phyloP scores from a whole-genome alignment of 139 green algal genomes.

The Diplosphaera chodatii region DNA sequence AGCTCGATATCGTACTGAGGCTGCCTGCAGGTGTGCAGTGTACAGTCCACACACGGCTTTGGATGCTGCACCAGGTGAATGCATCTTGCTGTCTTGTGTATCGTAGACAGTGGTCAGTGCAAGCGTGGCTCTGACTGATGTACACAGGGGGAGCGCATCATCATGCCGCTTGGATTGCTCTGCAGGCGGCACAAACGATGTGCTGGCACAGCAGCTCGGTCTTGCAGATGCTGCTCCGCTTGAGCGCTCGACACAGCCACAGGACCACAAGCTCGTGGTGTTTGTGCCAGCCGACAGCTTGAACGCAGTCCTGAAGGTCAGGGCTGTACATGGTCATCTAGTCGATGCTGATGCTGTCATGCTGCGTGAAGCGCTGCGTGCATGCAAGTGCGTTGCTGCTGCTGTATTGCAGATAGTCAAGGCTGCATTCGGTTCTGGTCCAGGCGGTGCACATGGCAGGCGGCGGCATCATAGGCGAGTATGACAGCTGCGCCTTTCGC shows the following conservation, averaged over 20 bases:
- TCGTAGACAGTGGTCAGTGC: no score
- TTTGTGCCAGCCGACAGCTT: not conserved
- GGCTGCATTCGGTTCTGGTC: no score
- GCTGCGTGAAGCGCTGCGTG: no score
- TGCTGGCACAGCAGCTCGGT: not conserved
- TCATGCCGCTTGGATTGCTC: no score
- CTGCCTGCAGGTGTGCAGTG: not conserved
- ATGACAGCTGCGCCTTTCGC: not conserved
- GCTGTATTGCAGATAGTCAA: no score
- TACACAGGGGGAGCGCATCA: no score
- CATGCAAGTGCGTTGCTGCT: no score
- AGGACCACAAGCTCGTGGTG: not conserved
- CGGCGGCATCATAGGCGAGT: not conserved
- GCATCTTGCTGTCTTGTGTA: no score
- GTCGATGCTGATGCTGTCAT: no score
- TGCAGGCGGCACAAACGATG: not conserved
- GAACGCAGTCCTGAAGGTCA: not conserved
- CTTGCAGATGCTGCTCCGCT: not conserved
- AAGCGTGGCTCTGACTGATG: no score
- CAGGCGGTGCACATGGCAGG: not conserved
- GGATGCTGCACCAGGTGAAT: not conserved
- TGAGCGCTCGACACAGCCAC: not conserved
- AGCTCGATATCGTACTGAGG: no score
- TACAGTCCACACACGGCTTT: not conserved
- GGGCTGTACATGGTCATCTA: no score